phyloP scores from a whole-genome alignment of 805 yeast genomes.

The Wickerhamiella azyma region DNA sequence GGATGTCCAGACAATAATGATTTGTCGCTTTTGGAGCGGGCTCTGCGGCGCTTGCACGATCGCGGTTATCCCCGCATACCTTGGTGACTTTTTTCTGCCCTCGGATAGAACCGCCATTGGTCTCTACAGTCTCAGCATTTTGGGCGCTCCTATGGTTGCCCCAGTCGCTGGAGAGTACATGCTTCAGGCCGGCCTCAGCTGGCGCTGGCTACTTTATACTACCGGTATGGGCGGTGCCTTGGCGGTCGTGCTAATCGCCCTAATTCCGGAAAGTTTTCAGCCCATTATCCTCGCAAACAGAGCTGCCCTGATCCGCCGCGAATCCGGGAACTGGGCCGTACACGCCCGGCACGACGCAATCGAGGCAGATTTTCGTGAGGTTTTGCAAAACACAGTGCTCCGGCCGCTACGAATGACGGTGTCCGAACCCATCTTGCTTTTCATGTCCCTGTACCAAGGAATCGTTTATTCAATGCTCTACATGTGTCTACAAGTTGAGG shows the following conservation, averaged over 20 bases:
- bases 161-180: conserved; percentile 59
- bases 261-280: conserved; percentile 29
- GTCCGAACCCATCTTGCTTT: conserved; percentile 56
- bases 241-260: conserved; percentile 27
- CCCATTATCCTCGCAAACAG: conserved; percentile 42
- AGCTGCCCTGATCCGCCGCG: conserved; percentile 54
- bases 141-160: conserved; percentile 57
- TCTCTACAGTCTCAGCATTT: conserved; percentile 49
- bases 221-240: conserved; percentile 25
- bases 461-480: conserved; percentile 71
- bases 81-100: conserved; percentile 61
- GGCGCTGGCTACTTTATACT: conserved; percentile 7
- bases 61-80: conserved; percentile 68
- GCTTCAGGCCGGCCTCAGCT: conserved; percentile 22
- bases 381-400: conserved; percentile 43
- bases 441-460: conserved; percentile 56
- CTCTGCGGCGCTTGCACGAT: conserved; percentile 66
- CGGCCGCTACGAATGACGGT: conserved; percentile 56
- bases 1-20: conserved; percentile 56
- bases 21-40: conserved; percentile 67
- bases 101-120: conserved; percentile 48
- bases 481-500: conserved; percentile 49
- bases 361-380: conserved; percentile 41
- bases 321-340: conserved; percentile 68
- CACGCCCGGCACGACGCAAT: conserved; percentile 81